Evolutionary conservation across 768 basidiomycete species (phyloP).

Genomic region (Amanita pallidorosea): DNA sequence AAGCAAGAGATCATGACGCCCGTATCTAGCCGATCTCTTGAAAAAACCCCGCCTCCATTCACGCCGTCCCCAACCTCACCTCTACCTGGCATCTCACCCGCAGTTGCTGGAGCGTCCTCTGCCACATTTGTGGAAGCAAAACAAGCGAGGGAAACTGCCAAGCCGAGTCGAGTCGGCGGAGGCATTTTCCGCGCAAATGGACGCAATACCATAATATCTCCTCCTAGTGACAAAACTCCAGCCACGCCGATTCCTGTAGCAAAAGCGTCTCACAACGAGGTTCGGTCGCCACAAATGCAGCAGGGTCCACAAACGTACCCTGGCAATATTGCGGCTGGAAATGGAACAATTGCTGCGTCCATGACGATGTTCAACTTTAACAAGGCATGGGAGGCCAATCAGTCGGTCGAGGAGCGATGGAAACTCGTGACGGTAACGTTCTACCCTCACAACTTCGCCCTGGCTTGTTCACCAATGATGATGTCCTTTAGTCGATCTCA

Average conservation of each 20-base stretch:
- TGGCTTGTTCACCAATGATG: background rate
- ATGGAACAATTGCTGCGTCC: background rate
- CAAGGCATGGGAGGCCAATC: conserved; percentile 41
- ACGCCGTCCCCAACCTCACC: conserved; percentile 3
- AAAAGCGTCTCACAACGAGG: background rate
- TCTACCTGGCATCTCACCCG: background rate
- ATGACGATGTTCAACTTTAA: conserved; percentile 52
- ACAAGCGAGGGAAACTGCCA: conserved; percentile 36
- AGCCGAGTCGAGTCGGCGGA: conserved; percentile 43
- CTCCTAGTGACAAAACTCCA: conserved; percentile 13
- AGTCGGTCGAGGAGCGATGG: conserved; percentile 39
- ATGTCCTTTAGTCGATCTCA: conserved; percentile 36
- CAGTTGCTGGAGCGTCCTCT: conserved; percentile 11
- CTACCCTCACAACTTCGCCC: background rate
- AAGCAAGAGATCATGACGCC: conserved; percentile 10
- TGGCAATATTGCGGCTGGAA: background rate
- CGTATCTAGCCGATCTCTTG: conserved; percentile 17
- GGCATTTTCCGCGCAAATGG: conserved; percentile 66
- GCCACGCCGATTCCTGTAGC: background rate
- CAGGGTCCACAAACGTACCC: background rate
- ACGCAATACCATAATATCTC: conserved; percentile 46
- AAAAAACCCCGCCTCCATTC: conserved; percentile 5
- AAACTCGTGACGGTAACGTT: conserved; percentile 43
- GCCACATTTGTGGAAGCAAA: conserved; percentile 50
- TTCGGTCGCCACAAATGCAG: background rate